Evolutionary conservation across 352 stramenopile genomes (phyloP).

Genomic region (Phytopythium boreale): DNA sequence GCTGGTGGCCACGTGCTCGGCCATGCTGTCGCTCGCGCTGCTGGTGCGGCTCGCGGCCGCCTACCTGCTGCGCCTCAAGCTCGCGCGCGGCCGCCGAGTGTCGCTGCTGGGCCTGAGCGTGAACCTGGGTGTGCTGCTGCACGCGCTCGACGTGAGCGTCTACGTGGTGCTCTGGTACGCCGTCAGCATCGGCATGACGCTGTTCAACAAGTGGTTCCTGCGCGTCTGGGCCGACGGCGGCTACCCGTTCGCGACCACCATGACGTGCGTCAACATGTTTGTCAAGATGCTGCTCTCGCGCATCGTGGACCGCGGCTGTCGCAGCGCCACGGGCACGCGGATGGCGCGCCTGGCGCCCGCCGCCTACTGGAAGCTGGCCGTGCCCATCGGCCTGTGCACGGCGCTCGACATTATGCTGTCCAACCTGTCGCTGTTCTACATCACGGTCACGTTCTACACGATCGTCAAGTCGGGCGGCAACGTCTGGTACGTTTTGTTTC

Average conservation of each 20-base stretch:
- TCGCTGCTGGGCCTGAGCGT: constrained; percentile 13
- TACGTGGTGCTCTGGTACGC: constrained; percentile 78
- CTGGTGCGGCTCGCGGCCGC: constrained; percentile 31
- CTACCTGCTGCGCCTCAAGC: constrained; percentile 28
- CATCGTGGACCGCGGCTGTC: constrained; percentile 47
- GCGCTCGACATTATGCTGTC: constrained; percentile 84
- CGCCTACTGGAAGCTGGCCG: constrained; percentile 64
- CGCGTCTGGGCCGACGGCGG: constrained; percentile 63
- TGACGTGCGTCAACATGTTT: constrained; percentile 82
- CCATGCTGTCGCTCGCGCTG: constrained; percentile 56
- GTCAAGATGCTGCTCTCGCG: constrained; percentile 67
- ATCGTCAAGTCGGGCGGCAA: constrained; percentile 78
- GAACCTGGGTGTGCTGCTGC: constrained; percentile 26
- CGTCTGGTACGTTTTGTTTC: constrained; percentile 57
- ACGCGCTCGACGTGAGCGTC: constrained; percentile 66
- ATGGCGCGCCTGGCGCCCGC: constrained; percentile 31
- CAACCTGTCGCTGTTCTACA: constrained; percentile 84
- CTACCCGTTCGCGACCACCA: constrained; percentile 74
- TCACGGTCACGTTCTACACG: constrained; percentile 86
- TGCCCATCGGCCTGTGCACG: constrained; percentile 77
- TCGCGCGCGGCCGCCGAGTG: constrained; percentile 17
- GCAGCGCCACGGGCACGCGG: constrained; percentile 9
- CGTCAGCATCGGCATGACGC: constrained; percentile 85
- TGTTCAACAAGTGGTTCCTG: constrained; percentile 86
- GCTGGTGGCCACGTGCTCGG: constrained; percentile 53